Percentiles rank a stretch among this genome's conserved stretches.
These are phyloP conservation scores for Morella rubra DNA, from an alignment of 306 rosid genomes.

Conservation along the genomic window DNA sequence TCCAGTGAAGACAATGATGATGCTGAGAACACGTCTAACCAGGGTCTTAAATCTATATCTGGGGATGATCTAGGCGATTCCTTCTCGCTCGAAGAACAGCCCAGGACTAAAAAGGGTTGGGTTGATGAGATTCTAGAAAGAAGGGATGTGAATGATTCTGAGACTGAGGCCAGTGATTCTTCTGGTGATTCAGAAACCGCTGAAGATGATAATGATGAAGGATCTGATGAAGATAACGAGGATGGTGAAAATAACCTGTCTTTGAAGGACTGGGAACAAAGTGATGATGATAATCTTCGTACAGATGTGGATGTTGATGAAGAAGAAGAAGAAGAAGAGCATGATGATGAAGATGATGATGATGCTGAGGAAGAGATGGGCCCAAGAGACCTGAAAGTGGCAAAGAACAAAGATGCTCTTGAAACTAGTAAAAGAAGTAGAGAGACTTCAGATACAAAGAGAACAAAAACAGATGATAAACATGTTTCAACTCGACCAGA, in stretches of 20 bases:
- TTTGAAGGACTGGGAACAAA: conserved; percentile 89
- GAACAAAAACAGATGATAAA: conserved; percentile 43
- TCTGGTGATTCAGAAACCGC: conserved; percentile 53
- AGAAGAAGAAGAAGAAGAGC: conserved; percentile 40
- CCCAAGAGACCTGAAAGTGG: conserved; percentile 20
- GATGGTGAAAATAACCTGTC: conserved; percentile 37
- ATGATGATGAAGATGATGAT: conserved; percentile 31
- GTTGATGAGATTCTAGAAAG: conserved; percentile 72
- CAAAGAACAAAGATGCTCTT: conserved; percentile 30
- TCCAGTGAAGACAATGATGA: conserved; percentile 67
- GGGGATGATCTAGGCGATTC: conserved; percentile 99
- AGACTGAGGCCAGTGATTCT: conserved; percentile 56
- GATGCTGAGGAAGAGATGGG: conserved; percentile 30
- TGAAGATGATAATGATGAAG: conserved; percentile 51
- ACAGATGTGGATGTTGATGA: conserved; percentile 45
- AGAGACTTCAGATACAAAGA: conserved; percentile 41
- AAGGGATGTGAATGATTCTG: conserved; percentile 52
- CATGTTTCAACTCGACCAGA: conserved; percentile 40
- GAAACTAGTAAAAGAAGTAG: conserved; percentile 35
- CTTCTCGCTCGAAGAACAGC: conserved; percentile 59
- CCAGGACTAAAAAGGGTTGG: conserved; percentile 67
- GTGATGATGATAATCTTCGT: conserved; percentile 73
- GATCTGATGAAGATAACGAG: conserved; percentile 53
- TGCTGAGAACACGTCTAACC: conserved; percentile 46
- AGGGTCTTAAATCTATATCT: conserved; percentile 56